phyloP scores from a whole-genome alignment of 2,329 filamentous ascomycete genomes.

The Scorias spongiosa region DNA sequence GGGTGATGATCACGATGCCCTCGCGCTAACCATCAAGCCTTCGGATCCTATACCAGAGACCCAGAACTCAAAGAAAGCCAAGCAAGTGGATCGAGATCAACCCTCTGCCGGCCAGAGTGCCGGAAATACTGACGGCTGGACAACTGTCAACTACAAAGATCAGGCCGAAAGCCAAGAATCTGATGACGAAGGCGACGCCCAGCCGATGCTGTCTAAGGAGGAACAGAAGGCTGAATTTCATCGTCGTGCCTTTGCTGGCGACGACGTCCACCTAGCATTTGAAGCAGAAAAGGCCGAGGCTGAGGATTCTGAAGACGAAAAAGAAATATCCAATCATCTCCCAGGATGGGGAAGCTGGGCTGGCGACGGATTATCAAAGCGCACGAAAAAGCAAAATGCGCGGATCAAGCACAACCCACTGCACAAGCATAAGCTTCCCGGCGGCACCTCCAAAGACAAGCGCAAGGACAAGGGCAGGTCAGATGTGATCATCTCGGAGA shows the following conservation, averaged over 20 bases:
- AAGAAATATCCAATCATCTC: conserved; percentile 67
- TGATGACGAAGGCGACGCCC: conserved; percentile 10
- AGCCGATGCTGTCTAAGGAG: conserved; percentile 12
- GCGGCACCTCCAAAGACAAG: conserved; percentile 60
- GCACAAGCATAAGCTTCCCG: conserved; percentile 38
- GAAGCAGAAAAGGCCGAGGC: conserved; percentile 60
- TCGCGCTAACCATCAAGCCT: conserved; percentile 7
- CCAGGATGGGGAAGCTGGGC: conserved; percentile 92
- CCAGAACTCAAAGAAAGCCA: conserved; percentile 1
- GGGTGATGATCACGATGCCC: conserved; percentile 4
- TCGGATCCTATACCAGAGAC: conserved; percentile 2
- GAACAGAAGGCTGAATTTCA: conserved; percentile 53
- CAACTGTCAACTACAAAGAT: conserved; percentile 25
- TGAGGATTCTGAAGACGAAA: conserved; percentile 64
- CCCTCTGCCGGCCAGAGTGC: conserved; percentile 3
- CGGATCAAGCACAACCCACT: conserved; percentile 37
- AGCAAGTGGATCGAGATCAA: conserved; percentile 5
- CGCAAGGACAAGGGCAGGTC: conserved; percentile 57
- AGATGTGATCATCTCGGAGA: conserved; percentile 85
- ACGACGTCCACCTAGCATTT: conserved; percentile 72
- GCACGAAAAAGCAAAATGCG: conserved; percentile 48
- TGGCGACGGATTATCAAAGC: conserved; percentile 64
- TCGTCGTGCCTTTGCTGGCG: conserved; percentile 67
- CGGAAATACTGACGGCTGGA: conserved; percentile 28
- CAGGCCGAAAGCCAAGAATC: conserved; percentile 10